Base-by-base conservation (phyloP, 768 basidiomycete genomes). In the Calocybe gangraenosa region DNA sequence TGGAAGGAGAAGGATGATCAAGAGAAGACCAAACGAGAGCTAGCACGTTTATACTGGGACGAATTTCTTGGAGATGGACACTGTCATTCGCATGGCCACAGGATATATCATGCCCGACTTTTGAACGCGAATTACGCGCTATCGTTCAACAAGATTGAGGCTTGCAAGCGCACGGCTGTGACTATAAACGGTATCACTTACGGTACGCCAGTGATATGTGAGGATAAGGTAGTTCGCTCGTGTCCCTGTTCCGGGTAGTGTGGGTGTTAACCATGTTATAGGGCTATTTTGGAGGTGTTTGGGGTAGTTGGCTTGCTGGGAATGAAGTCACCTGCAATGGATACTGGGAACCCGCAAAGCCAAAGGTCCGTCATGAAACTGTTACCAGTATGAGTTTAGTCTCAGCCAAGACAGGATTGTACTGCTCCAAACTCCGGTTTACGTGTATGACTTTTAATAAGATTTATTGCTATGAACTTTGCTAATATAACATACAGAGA, bases 121-220 rank as follows among this genome's bases (percentile, higher is more conserved):
- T 44, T 41, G 3, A 57, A 57, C 21, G 32, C 55, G 2, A 7
- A 28, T 6, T 28, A 6, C 25, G 35, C 28, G 3, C 19, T 41
- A 14, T 48, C 49, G n/a, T 40, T 55, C 6, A 42, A 55, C 30
- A 36, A 28, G n/a, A 37, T 57, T 31, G 51, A 51, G 1, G 53
- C 56, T 10, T 57, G 56, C 51, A 55, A 36, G 43, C 39, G 37
- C 1, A 57, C 49, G 5, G 40, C 51, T 1, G 38, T 55, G 0
- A 53, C 49, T 25, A 44, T 57, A 15, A 52, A 53, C 30, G 54
- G 44, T 7, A 34, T 51, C 14, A 48, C 46, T 3, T 57, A 53
- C 21, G 34, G 47, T 19, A 33, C 37, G 1, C 56, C 56, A 3
- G n/a, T 37, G 37, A 34, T 19, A 13, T 57, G 56, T 28, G 51